Evolutionary conservation across 768 basidiomycete genomes (phyloP), one percentile per base, ranked within the genome.

Genomic region (Tricholoma furcatifolium): DNA sequence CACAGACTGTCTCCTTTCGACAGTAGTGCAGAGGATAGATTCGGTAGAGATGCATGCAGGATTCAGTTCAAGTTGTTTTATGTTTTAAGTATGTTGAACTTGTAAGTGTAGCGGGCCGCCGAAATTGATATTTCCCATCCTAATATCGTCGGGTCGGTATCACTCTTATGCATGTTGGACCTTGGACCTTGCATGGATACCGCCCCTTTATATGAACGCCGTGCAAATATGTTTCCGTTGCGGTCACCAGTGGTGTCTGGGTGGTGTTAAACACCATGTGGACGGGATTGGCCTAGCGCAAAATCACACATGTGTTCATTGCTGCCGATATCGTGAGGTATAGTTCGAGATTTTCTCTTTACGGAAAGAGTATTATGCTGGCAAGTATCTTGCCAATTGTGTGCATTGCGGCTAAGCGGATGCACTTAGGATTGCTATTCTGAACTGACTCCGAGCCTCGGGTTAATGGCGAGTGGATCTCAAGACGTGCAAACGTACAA

Each of bases 401-500:
- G 42, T 18, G 17, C 15, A 34, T 36, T 17, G 30, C 15, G 31
- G 44, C 35, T 20, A 23, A 8, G 8, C 23, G 34, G 14, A 39
- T 44, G 40, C 9, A 27, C 44, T n/a, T n/a, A n/a, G n/a, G 39
- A 18, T 40, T 30, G 30, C 31, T 39, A 38, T 52, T 38, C 51
- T 44, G 30, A 52, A 32, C 34, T 52, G 44, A 43, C 35, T 40
- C 38, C 51, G 18, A 31, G 12, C 23, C 35, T 48, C 45, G 43
- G 51, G 35, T 44, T 41, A 53, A 42, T n/a, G n/a, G 53, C 50
- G 23, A 51, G 47, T 40, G 47, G 39, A 53, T 50, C n/a, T n/a
- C 51, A 49, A 21, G 53, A 56, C 56, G 31, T 57, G 48, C 43
- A 57, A 51, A 58, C 56, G 53, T 58, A 58, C 56, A 58, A 59